Base-by-base conservation (phyloP, 1,139 yeast genomes). In the Geotrichum reessii region DNA sequence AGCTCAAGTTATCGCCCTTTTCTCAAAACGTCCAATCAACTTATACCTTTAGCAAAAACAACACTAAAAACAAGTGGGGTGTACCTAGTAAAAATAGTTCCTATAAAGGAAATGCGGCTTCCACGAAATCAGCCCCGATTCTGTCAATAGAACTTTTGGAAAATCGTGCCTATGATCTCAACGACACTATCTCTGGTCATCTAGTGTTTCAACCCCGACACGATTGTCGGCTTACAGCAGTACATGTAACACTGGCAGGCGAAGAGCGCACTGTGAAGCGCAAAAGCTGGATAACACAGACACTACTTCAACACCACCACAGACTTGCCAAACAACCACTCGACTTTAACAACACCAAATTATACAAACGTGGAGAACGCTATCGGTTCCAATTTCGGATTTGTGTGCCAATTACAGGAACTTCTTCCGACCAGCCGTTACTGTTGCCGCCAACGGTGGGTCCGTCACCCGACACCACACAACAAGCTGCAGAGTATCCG, bases 401-500 rank as follows among this genome's bases (percentile, higher is more conserved):
- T 5, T 57, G 51, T 31, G 48, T 54, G 22, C 57, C 47, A 37
- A 9, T 14, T 12, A 17, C 11, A 11, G 40, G 42, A 8, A 17
- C 7, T 21, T 5, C 33, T 9, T 47, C 28, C 9, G 17, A 24
- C 6, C 24, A 22, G 11, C 21, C n/a, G 6, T 25, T n/a, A 7
- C 50, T 46, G 37, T 7, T 55, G 12, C 57, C 57, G n/a, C 57
- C 57, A 24, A 33, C 50, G 33, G 11, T 55, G 44, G 57, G 57
- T 17, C 28, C 50, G 4, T 9, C 50, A 25, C 57, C 53, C 12
- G 46, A 42, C 1, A 3, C 14, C 31, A 24, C 17, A 5, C 19
- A 25, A 2, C 21, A 21, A 6, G 8, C 50, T 11, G 22, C 12
- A 14, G 53, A 50, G n/a, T 19, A 24, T 24, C 52, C 53, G 7